Base-by-base conservation (phyloP, 768 basidiomycete genomes). In the Xerocomellus amylosporus region DNA sequence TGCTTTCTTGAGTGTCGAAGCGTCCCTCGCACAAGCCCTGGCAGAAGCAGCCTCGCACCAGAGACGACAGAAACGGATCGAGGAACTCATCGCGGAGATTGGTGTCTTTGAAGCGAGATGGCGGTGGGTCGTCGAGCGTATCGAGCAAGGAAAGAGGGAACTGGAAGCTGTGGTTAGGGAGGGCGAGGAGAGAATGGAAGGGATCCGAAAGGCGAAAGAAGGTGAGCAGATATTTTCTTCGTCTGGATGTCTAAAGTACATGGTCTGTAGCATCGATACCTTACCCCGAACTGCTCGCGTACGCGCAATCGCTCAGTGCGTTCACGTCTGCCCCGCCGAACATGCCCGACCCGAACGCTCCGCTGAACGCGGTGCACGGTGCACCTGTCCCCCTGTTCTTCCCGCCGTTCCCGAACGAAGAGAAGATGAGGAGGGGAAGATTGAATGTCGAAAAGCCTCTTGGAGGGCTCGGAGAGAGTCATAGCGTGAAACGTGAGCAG, bases 271-370 rank as follows among this genome's bases (percentile, higher is more conserved):
- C 83, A 8, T 77, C 90, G 12, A 85, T 93, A 54, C 87, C 88
- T 4, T 91, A 91, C 64, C 87, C 89, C 4, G 89, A 91, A 63
- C 76, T 93, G 12, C 77, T 93, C 56, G 82, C 87, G 2, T 93
- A 93, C 69, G 91, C 91, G 3, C 88, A 91, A 64, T 88, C 86
- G 58, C 77, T 93, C 50, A 88, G 88, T 58, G 82, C 88, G 14
- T 93, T 92, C 71, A 91, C 91, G 6, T 91, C 91, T 33, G 91
- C 90, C 10, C 91, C 91, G 8, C 91, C 91, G 10, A 90, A 90
- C 64, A 87, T 91, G 83, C 88, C 88, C 20, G 88, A 90, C 62
- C 78, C 84, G 44, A 76, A 76, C 24, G 72, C 83, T 6, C 84
- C 87, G 1, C 34, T 55, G 30, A 53, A 30, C 17, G 52, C 58